phyloP scores from a whole-genome alignment of 75 land plant genomes.

The Picea glauca region DNA sequence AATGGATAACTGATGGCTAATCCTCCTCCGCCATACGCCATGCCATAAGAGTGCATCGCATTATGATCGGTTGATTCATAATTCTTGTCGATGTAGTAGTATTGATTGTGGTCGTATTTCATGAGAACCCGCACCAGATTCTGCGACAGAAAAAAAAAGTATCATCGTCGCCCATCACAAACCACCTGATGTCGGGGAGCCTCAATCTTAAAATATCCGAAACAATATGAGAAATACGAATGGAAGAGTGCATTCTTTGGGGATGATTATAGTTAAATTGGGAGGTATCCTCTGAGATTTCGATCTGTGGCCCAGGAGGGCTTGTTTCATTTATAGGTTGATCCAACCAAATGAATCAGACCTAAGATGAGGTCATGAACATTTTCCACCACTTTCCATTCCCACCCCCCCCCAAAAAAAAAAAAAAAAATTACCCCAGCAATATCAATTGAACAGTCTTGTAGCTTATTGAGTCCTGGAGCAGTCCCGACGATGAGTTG shows the following conservation, averaged over 20 bases:
- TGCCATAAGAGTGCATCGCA: conserved; percentile 39
- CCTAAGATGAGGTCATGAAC: too few species aligned
- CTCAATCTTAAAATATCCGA: neutral
- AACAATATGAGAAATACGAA: conserved; percentile 22
- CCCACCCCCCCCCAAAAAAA: too few species aligned
- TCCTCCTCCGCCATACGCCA: conserved; percentile 63
- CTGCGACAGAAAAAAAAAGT: conserved; percentile 39
- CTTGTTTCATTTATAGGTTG: too few species aligned
- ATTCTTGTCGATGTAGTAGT: conserved; percentile 44
- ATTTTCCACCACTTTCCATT: too few species aligned
- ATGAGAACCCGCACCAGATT: conserved; percentile 35
- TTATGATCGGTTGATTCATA: conserved; percentile 57
- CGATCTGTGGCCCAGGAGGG: conserved; percentile 22
- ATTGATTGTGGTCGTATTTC: neutral
- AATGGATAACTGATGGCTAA: conserved; percentile 20
- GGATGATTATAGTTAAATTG: conserved; percentile 38
- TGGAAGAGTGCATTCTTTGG: conserved; percentile 41
- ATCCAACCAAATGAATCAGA: conserved; percentile 27
- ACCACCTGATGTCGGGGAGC: conserved; percentile 35
- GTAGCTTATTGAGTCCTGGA: too few species aligned
- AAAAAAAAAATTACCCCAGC: too few species aligned
- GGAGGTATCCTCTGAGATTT: conserved; percentile 49
- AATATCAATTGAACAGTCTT: too few species aligned
- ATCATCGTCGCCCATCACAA: conserved; percentile 20
- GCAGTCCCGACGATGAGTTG: too few species aligned